Evolutionary conservation across 352 stramenopile species (phyloP).

Genomic region (Pythium volutum): DNA sequence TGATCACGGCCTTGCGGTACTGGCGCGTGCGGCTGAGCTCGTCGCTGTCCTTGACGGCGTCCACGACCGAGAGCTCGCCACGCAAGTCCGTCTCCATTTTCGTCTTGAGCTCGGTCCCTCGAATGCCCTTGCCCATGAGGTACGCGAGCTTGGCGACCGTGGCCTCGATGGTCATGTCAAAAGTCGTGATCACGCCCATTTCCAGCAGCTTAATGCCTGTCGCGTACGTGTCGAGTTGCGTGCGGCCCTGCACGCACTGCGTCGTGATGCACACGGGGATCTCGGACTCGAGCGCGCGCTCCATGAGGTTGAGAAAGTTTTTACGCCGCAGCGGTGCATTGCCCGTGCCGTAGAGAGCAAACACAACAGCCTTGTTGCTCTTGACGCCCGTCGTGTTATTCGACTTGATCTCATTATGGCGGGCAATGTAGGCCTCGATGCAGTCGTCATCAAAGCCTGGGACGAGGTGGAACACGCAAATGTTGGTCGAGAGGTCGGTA

Average conservation of each 20-base stretch:
- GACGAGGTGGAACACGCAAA: constrained; percentile 91
- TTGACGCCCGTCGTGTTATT: constrained; percentile 4
- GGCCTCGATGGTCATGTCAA: constrained; percentile 97
- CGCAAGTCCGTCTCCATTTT: constrained; percentile 86
- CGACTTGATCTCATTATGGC: constrained; percentile 43
- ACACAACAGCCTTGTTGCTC: constrained; percentile 71
- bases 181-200: constrained; percentile 92
- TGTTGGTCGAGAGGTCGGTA: constrained; percentile 89
- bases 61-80: constrained; percentile 74
- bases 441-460: constrained; percentile 86
- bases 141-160: constrained; percentile 93
- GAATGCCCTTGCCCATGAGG: constrained; percentile 89
- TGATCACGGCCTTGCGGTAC: constrained; percentile 75
- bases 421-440: constrained; percentile 77
- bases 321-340: constrained; percentile 91
- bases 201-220: constrained; percentile 87
- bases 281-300: constrained; percentile 61
- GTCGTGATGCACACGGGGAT: constrained; percentile 93
- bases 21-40: constrained; percentile 59
- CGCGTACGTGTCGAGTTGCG: constrained; percentile 92
- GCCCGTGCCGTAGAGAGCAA: constrained; percentile 95
- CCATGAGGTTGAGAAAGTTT: constrained; percentile 85
- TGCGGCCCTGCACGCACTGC: constrained; percentile 93
- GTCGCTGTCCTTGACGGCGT: constrained; percentile 57
- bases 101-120: constrained; percentile 52